Conservation (phyloP, 257 asterid species). For the Craterostigma plantagineum region DNA sequence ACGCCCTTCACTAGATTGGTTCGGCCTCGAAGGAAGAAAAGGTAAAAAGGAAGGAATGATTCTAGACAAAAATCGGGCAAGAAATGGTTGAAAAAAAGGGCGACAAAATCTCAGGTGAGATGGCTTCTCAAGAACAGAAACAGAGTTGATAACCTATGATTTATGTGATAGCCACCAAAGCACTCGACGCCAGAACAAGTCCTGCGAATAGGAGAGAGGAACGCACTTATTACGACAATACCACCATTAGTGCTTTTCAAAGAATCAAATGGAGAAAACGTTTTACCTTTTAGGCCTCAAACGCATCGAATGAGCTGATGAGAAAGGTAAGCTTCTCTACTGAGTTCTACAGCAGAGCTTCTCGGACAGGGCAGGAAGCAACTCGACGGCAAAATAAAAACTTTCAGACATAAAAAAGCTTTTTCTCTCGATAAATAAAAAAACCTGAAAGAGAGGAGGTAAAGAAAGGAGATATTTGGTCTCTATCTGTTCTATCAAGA, state of each 20-base stretch:
- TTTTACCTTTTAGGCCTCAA: constrained; percentile 91
- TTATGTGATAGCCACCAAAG: constrained; percentile 91
- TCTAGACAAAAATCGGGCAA: not conserved
- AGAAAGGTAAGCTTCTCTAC: constrained; percentile 31
- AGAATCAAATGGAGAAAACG: too few species aligned
- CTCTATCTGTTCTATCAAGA: constrained; percentile 6
- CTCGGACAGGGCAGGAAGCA: not conserved
- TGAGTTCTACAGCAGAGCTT: constrained; percentile 44
- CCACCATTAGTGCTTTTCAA: not conserved
- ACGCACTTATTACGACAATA: constrained; percentile 7
- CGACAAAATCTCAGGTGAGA: constrained; percentile 11
- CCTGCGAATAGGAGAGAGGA: constrained; percentile 29
- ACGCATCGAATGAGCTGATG: constrained; percentile 83
- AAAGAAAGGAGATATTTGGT: not conserved
- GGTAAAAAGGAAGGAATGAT: constrained; percentile 1
- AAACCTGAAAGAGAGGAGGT: constrained; percentile 10
- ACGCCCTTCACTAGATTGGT: constrained; percentile 17
- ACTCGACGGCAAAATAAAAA: constrained; percentile 31
- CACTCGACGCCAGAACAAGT: constrained; percentile 92
- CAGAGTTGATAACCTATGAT: constrained; percentile 34
- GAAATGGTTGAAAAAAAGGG: not conserved
- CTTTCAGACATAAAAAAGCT: constrained; percentile 71
- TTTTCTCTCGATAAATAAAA: not conserved
- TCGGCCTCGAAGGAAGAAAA: constrained; percentile 10
- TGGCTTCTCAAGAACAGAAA: constrained; percentile 68